These are phyloP conservation scores for Xylariaceae sp. DNA, from an alignment of 2,329 filamentous ascomycete genomes.

Conservation along the genomic window DNA sequence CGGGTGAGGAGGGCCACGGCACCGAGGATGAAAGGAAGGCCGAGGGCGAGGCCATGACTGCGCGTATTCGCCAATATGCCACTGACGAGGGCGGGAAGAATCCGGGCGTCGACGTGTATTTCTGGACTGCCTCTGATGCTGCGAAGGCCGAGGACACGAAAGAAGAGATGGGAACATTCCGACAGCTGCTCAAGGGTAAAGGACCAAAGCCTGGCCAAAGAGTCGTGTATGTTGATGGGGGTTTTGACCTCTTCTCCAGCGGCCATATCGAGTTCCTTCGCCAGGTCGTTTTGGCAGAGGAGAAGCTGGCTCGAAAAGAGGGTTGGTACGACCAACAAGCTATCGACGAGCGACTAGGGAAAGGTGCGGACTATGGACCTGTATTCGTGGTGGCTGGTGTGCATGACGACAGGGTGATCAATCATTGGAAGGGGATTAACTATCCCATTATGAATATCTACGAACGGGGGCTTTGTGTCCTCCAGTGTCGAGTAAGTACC, in stretches of 20 bases:
- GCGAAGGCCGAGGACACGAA: constrained; percentile 51
- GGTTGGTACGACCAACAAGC: constrained; percentile 78
- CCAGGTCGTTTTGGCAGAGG: constrained; percentile 75
- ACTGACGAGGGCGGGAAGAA: constrained; percentile 81
- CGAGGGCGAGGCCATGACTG: constrained; percentile 71
- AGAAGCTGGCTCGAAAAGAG: constrained; percentile 66
- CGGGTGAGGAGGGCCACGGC: constrained; percentile 75
- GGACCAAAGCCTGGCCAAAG: constrained; percentile 77
- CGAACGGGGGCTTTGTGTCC: constrained; percentile 90
- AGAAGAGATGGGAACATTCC: constrained; percentile 70
- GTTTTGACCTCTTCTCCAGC: constrained; percentile 95
- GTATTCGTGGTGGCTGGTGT: constrained; percentile 91
- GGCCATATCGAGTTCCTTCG: constrained; percentile 96
- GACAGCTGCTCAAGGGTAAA: constrained; percentile 72
- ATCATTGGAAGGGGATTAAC: constrained; percentile 95
- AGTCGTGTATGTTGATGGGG: constrained; percentile 93
- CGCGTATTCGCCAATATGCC: constrained; percentile 83
- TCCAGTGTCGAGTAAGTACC: constrained; percentile 82
- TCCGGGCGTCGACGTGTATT: constrained; percentile 84
- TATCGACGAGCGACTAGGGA: constrained; percentile 65
- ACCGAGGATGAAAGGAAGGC: constrained; percentile 67
- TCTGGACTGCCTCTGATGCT: constrained; percentile 68
- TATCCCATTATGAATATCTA: constrained; percentile 99
- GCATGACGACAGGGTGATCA: constrained; percentile 94
- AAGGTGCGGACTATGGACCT: constrained; percentile 77